Evolutionary conservation across 1,284 basidiomycete species (phyloP).

Genomic region (Bjerkandera adusta): DNA sequence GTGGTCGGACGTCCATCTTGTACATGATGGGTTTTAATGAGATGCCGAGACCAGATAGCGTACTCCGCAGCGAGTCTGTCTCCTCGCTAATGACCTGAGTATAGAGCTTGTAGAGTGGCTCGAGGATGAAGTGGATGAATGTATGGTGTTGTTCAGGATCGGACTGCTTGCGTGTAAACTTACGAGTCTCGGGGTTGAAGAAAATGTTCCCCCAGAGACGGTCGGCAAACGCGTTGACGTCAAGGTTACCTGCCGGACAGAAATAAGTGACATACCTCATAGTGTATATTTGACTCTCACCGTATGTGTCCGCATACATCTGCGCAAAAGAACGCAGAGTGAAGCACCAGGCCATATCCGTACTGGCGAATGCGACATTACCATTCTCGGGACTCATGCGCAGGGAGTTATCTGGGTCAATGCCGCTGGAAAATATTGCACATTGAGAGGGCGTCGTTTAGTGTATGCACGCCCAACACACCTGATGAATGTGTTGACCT

Average conservation of each 20-base stretch:
- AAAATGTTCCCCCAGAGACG: conserved; percentile 99
- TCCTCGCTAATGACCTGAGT: conserved; percentile 93
- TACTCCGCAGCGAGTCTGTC: conserved; percentile 78
- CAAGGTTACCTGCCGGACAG: conserved; percentile 47
- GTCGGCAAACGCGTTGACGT: conserved; percentile 71
- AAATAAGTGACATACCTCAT: conserved; percentile 7
- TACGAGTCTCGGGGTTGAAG: conserved; percentile 80
- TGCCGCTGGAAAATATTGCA: conserved; percentile 51
- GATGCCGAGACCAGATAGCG: conserved; percentile 82
- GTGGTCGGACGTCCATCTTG: conserved; percentile 96
- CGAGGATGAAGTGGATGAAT: conserved; percentile 96
- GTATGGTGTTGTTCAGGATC: conserved; percentile 83
- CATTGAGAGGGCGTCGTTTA: no score
- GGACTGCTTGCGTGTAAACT: conserved; percentile 84
- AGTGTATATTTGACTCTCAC: conserved; percentile 35
- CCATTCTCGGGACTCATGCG: conserved; percentile 92
- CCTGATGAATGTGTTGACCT: conserved; percentile 96
- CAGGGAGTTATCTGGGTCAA: conserved; percentile 85
- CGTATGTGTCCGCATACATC: conserved; percentile 94
- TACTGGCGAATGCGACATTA: conserved; percentile 96
- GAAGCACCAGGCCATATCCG: conserved; percentile 98
- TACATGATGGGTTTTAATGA: conserved; percentile 90
- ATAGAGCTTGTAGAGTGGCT: conserved; percentile 97
- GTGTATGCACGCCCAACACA: conserved; percentile 33
- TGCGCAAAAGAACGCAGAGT: conserved; percentile 93